Percentiles rank a stretch among this genome's conserved stretches.
These are phyloP conservation scores for Trebouxia sp. DNA, from an alignment of 139 green algal species.

Conservation along the genomic window DNA sequence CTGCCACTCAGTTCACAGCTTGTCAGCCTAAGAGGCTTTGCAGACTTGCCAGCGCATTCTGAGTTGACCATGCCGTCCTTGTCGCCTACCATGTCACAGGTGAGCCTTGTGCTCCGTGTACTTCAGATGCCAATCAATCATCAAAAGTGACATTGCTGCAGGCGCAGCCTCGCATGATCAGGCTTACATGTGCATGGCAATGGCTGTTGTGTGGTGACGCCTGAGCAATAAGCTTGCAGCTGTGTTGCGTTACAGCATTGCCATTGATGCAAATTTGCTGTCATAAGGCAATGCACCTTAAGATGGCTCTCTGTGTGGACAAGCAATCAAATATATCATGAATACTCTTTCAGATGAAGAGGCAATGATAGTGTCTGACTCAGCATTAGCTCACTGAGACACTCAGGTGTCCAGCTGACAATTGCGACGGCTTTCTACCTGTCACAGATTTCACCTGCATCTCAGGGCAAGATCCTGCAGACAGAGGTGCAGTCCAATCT, in stretches of 20 bases:
- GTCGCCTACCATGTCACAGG: slow-evolving; percentile 91
- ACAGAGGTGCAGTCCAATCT: too few relatives aligned
- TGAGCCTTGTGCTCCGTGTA: not conserved
- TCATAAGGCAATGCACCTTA: too few relatives aligned
- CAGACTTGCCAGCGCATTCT: slow-evolving; percentile 53
- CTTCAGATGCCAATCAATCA: not conserved
- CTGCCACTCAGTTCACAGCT: slow-evolving; percentile 1
- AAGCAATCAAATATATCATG: too few relatives aligned
- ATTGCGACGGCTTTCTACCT: too few relatives aligned
- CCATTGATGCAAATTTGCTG: too few relatives aligned
- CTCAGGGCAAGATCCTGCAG: too few relatives aligned
- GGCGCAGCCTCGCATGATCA: not conserved
- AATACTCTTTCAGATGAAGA: not conserved
- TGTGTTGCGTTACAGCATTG: too few relatives aligned
- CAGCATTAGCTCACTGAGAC: not conserved
- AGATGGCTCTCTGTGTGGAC: too few relatives aligned
- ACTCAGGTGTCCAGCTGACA: too few relatives aligned
- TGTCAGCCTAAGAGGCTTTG: slow-evolving; percentile 7
- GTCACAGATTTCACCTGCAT: too few relatives aligned
- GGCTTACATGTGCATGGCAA: not conserved
- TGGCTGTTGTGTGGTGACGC: not conserved
- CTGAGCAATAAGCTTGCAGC: not conserved
- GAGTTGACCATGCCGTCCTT: slow-evolving; percentile 88
- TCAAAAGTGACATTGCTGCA: not conserved
- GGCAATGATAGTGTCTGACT: not conserved